These are phyloP conservation scores for Gentiana dahurica DNA, from an alignment of 257 asterid species.

Conservation along the genomic window DNA sequence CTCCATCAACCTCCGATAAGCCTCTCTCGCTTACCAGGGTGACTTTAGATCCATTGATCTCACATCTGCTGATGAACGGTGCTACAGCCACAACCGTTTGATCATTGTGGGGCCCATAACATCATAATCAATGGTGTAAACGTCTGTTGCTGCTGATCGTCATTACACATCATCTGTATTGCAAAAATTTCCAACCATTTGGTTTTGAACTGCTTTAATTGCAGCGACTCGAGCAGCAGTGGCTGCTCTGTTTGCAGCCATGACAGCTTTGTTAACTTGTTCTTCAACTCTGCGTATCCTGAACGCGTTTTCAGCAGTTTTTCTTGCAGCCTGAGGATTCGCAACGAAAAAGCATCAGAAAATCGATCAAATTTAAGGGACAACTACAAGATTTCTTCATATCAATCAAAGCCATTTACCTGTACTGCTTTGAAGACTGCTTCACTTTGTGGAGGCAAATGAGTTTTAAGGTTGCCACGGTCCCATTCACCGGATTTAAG, in stretches of 20 bases:
- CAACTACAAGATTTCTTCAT: background rate
- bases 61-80: no score
- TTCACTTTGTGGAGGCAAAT: conserved; percentile 30
- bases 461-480: conserved; percentile 40
- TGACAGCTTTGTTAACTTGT: conserved; percentile 66
- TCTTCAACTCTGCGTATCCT: conserved; percentile 44
- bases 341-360: background rate
- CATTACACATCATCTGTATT: conserved; percentile 33
- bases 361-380: background rate
- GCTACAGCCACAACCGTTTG: no score
- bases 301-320: conserved; percentile 54
- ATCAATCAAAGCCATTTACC: conserved; percentile 20
- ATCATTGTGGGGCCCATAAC: no score
- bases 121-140: conserved; percentile 7
- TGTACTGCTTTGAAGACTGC: conserved; percentile 54
- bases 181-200: conserved; percentile 64
- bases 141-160: conserved; percentile 24
- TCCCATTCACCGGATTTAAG: conserved; percentile 77
- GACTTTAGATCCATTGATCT: conserved; percentile 3
- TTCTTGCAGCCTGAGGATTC: conserved; percentile 60
- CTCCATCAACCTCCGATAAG: conserved; percentile 24
- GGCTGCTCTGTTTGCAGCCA: conserved; percentile 75
- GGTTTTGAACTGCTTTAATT: conserved; percentile 80
- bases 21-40: conserved; percentile 23
- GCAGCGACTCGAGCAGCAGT: conserved; percentile 95